Conservation (phyloP, 768 basidiomycete genomes). For the Dictyophora rubrovolvata region DNA sequence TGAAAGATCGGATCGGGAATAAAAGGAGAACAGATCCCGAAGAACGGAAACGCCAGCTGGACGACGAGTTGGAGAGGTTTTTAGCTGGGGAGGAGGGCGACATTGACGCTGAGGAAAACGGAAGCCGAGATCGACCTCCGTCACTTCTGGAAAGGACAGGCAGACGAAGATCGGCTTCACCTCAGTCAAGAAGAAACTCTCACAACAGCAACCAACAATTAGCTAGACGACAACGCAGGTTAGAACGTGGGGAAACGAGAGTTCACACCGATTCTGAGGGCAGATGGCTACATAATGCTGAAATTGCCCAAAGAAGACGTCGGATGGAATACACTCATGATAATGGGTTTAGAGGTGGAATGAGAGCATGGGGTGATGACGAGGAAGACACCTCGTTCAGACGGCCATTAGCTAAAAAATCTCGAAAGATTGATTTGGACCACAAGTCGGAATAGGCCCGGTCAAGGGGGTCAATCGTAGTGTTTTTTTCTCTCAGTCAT, state of each 20-base stretch:
- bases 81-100: conserved; percentile 35
- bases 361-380: conserved; percentile 21
- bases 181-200: conserved; percentile 12
- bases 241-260: conserved; percentile 10
- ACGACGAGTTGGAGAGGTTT: conserved; percentile 59
- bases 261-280: not conserved
- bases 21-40: not conserved
- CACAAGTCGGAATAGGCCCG: conserved; percentile 73
- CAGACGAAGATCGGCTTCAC: conserved; percentile 13
- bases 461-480: not conserved
- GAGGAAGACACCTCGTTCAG: conserved; percentile 13
- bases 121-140: conserved; percentile 29
- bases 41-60: conserved; percentile 1
- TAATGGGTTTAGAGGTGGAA: conserved; percentile 16
- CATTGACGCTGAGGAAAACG: conserved; percentile 13
- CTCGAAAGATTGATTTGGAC: conserved; percentile 63
- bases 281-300: conserved; percentile 9
- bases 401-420: conserved; percentile 28
- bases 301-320: conserved; percentile 14
- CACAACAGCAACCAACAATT: conserved; percentile 10
- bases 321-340: conserved; percentile 16
- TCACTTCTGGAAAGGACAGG: conserved; percentile 47
- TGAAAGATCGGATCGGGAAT: not conserved
- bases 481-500: not conserved
- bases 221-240: conserved; percentile 7